A percentile compares a stretch with the other conserved stretches of the same genome.
Conservation (phyloP, 345 rosid genomes). For the Euclidium syriacum region DNA sequence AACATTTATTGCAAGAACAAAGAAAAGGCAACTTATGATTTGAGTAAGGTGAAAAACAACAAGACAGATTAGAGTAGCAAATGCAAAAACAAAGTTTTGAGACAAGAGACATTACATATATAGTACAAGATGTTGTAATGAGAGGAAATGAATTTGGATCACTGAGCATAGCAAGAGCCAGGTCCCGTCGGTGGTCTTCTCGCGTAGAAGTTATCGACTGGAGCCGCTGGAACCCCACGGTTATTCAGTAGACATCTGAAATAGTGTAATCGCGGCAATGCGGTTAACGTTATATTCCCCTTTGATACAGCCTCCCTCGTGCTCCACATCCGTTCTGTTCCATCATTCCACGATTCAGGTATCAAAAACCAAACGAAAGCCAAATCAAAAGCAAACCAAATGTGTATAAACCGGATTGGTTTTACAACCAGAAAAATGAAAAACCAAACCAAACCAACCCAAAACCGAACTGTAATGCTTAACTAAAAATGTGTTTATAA, state of each 20-base stretch:
- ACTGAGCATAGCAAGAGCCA: conserved; percentile 78
- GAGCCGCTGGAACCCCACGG: conserved; percentile 84
- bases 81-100: neutral
- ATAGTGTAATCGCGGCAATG: conserved; percentile 67
- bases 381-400: too few relatives aligned
- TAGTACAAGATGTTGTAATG: neutral
- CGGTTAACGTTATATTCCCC: conserved; percentile 42
- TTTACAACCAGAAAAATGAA: too few relatives aligned
- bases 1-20: neutral
- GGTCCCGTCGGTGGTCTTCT: conserved; percentile 65
- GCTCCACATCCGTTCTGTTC: conserved; percentile 81
- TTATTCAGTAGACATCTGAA: conserved; percentile 84
- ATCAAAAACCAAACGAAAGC: neutral
- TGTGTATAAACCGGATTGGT: too few relatives aligned
- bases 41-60: neutral
- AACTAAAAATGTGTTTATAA: too few relatives aligned
- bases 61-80: neutral
- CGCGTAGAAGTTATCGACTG: conserved; percentile 54
- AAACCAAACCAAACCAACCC: too few relatives aligned
- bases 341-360: conserved; percentile 7
- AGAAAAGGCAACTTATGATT: neutral
- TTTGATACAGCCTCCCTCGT: conserved; percentile 48
- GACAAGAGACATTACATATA: conserved; percentile 15
- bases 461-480: too few relatives aligned
- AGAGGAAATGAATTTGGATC: conserved; percentile 16